Evolutionary conservation across 345 rosid species (phyloP), one percentile per base, ranked within the genome.

Genomic region (Punica granatum): DNA sequence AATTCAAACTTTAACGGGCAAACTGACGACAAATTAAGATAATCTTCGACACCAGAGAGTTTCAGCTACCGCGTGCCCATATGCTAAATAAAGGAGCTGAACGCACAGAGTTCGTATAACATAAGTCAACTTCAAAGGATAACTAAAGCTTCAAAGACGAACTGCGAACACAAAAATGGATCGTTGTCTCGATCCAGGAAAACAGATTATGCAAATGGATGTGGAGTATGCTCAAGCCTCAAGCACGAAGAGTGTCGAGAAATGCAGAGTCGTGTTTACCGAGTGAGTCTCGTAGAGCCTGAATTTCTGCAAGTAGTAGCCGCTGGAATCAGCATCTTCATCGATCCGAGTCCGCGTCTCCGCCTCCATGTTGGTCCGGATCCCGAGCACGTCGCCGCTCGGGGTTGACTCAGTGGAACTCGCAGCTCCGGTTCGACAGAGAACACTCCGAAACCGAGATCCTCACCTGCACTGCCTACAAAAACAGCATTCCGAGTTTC

Each of bases 241-340:
- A 25, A 6, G 12, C 21, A 35, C 10, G 26, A 7, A 1, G 15
- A 31, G 36, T 60, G 26, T 35, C 42, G 43, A 19, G 7, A 11
- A 61, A 32, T 25, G 41, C 1, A 8, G 23, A 62, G 13, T 62
- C 25, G 2, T 62, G 15, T 62, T 62, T 79, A 94, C 99, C 90
- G 96, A 86, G 68, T 83, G 83, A 46, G 99, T 94, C 79, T 94
- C 96, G 67, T 91, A 94, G 30, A 94, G 95, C 72, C 83, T 84
- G 81, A 94, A 94, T 68, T 91, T 94, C 74, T 89, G 95, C 73
- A 94, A 82, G 70, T 76, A 82, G n/a, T 73, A 70, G 25, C 79
- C 77, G 73, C 56, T 67, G 41, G 56, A 69, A 74, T 71, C 76
- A 14, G 71, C 78, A 60, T 39, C 35, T 9, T 64, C 72, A 37